Evolutionary conservation across 2,329 filamentous ascomycete genomes (phyloP).

Genomic region (Clarireedia homoeocarpa): DNA sequence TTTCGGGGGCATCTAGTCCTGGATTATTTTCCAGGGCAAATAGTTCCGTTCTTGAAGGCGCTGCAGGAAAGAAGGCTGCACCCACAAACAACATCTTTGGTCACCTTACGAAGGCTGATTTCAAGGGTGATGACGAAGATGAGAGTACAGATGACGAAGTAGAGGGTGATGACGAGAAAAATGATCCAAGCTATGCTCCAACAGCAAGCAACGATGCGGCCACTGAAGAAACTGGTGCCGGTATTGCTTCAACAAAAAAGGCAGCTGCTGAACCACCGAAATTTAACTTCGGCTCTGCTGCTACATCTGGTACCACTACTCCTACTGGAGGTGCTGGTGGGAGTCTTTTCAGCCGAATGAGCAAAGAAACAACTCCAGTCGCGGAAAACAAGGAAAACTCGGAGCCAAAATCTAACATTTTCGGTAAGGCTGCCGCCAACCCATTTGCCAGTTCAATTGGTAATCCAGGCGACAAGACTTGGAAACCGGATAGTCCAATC

Average conservation of each 20-base stretch:
- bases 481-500: slow-evolving; percentile 44
- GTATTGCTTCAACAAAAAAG: slow-evolving; percentile 25
- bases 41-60: slow-evolving; percentile 24
- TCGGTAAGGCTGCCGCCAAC: slow-evolving; percentile 13
- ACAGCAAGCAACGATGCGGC: slow-evolving; percentile 16
- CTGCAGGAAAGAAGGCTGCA: slow-evolving; percentile 16
- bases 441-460: slow-evolving; percentile 15
- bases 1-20: slow-evolving; percentile 23
- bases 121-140: slow-evolving; percentile 35
- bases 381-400: slow-evolving; percentile 31
- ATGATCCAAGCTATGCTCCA: slow-evolving; percentile 22
- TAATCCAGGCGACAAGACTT: slow-evolving; percentile 37
- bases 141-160: slow-evolving; percentile 36
- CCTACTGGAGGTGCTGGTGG: slow-evolving; percentile 30
- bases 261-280: slow-evolving; percentile 25
- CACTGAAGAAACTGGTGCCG: slow-evolving; percentile 20
- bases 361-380: slow-evolving; percentile 42
- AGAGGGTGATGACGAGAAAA: slow-evolving; percentile 33
- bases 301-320: slow-evolving; percentile 27
- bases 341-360: slow-evolving; percentile 50
- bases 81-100: slow-evolving; percentile 46
- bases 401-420: slow-evolving; percentile 21
- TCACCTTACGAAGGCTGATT: slow-evolving; percentile 44
- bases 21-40: slow-evolving; percentile 15
- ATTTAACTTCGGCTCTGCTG: slow-evolving; percentile 28